A percentile compares a stretch with the other conserved stretches of the same genome.
These are phyloP conservation scores for Boletus speciosus DNA, from an alignment of 768 basidiomycete species.

Conservation along the genomic window DNA sequence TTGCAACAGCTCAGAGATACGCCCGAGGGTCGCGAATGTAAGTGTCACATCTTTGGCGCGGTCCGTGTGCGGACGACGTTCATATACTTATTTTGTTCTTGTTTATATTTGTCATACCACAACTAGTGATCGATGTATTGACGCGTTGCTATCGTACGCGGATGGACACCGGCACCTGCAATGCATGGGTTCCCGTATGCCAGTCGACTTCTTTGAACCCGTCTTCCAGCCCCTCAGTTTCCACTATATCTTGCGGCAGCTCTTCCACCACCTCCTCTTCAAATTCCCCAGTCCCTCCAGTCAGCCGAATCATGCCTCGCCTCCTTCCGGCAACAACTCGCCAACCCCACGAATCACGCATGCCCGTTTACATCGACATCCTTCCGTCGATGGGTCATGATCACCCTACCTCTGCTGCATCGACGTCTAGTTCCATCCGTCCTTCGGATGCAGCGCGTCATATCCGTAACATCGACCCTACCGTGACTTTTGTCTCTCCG, in stretches of 20 bases:
- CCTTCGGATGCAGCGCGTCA: slow-evolving; percentile 42
- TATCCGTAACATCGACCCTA: slow-evolving; percentile 60
- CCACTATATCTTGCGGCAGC: slow-evolving; percentile 28
- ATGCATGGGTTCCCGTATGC: slow-evolving; percentile 16
- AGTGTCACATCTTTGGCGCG: slow-evolving; percentile 32
- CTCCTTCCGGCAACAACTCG: slow-evolving; percentile 21
- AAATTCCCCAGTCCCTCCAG: slow-evolving; percentile 12
- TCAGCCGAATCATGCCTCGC: slow-evolving; percentile 19
- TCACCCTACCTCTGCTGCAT: not conserved
- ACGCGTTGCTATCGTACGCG: slow-evolving; percentile 33
- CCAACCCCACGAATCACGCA: slow-evolving; percentile 22
- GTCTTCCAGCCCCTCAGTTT: slow-evolving; percentile 16
- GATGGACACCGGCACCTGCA: slow-evolving; percentile 19
- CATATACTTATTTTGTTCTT: slow-evolving; percentile 23
- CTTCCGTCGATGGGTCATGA: slow-evolving; percentile 13
- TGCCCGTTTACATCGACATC: slow-evolving; percentile 35
- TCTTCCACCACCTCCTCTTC: slow-evolving; percentile 21
- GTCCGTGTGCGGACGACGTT: slow-evolving; percentile 24
- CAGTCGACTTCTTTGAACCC: slow-evolving; percentile 11
- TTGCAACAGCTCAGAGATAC: slow-evolving; percentile 77
- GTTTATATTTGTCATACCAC: slow-evolving; percentile 29
- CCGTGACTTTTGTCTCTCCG: slow-evolving; percentile 58
- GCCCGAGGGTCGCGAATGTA: slow-evolving; percentile 66
- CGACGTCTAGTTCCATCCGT: not conserved
- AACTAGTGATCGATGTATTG: slow-evolving; percentile 33